A percentile compares a stretch with the other conserved stretches of the same genome.
Conservation (phyloP, 768 basidiomycete species). For the Pleurotus ostreatus region DNA sequence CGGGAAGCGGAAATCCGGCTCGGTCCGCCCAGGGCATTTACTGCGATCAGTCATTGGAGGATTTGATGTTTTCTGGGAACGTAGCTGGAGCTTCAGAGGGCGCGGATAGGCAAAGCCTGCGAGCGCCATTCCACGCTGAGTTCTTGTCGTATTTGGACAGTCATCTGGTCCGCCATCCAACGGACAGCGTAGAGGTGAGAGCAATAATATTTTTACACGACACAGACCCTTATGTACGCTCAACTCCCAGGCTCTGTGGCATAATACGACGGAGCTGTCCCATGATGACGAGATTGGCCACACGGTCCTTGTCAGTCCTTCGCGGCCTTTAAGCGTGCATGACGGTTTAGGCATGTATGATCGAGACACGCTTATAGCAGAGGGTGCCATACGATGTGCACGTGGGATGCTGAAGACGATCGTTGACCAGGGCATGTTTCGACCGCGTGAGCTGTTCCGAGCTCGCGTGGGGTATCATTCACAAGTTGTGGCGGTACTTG, state of each 20-base stretch:
- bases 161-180: constrained; percentile 32
- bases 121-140: constrained; percentile 28
- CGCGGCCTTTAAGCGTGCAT: constrained; percentile 13
- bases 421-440: constrained; percentile 25
- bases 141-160: constrained; percentile 54
- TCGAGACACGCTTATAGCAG: constrained; percentile 46
- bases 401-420: constrained; percentile 36
- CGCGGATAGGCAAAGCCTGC: constrained; percentile 8
- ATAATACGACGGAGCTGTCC: constrained; percentile 13
- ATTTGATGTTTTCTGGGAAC: constrained; percentile 3
- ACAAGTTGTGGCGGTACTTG: constrained; percentile 42
- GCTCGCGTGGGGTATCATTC: constrained; percentile 42
- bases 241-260: constrained; percentile 1
- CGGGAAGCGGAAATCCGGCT: constrained; percentile 9
- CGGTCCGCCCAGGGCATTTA: constrained; percentile 1
- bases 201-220: background rate
- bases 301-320: constrained; percentile 32
- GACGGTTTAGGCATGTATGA: constrained; percentile 33
- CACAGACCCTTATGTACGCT: background rate
- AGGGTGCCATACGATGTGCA: constrained; percentile 41
- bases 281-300: constrained; percentile 60
- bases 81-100: background rate
- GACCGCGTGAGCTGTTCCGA: constrained; percentile 29
- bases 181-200: constrained; percentile 38
- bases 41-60: background rate